A percentile compares a stretch with the other conserved stretches of the same genome.
phyloP scores from a whole-genome alignment of 129 eudicot species.

The Cynara cardunculus region DNA sequence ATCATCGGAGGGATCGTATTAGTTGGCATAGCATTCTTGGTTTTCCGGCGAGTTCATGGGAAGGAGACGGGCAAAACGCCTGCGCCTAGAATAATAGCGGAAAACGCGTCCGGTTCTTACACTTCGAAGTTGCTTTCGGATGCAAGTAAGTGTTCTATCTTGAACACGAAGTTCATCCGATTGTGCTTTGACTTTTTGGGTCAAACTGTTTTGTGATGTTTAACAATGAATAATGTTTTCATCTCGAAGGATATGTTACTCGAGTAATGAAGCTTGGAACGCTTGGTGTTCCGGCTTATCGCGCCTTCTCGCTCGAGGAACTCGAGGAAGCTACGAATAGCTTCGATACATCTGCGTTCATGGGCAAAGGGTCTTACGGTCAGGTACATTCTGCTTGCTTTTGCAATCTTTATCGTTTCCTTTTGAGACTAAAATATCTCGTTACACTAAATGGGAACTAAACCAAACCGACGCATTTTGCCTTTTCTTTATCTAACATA shows the following conservation, averaged over 20 bases:
- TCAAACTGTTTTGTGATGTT: constrained; percentile 3
- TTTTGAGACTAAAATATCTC: neutral
- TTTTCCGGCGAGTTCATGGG: constrained; percentile 35
- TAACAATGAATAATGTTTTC: constrained; percentile 5
- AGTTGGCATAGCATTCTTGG: constrained; percentile 33
- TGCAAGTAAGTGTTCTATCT: constrained; percentile 61
- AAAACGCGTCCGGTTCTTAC: constrained; percentile 49
- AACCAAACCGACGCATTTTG: neutral
- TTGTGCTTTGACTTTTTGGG: constrained; percentile 4
- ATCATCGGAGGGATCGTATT: constrained; percentile 45
- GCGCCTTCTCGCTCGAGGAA: constrained; percentile 68
- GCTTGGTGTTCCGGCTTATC: constrained; percentile 68
- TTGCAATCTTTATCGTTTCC: neutral
- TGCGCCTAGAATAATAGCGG: constrained; percentile 42
- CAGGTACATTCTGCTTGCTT: constrained; percentile 50
- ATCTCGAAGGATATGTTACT: constrained; percentile 61
- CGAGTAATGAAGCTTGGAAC: constrained; percentile 81
- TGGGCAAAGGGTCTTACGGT: constrained; percentile 71
- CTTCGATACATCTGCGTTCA: constrained; percentile 51
- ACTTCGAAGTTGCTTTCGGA: constrained; percentile 76
- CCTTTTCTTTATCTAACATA: neutral
- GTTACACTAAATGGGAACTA: neutral
- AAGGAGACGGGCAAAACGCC: constrained; percentile 33
- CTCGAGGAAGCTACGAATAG: constrained; percentile 79
- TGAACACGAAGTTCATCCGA: neutral